Conservation (phyloP, 768 basidiomycete species). For the Xanthoconium stramineum region DNA sequence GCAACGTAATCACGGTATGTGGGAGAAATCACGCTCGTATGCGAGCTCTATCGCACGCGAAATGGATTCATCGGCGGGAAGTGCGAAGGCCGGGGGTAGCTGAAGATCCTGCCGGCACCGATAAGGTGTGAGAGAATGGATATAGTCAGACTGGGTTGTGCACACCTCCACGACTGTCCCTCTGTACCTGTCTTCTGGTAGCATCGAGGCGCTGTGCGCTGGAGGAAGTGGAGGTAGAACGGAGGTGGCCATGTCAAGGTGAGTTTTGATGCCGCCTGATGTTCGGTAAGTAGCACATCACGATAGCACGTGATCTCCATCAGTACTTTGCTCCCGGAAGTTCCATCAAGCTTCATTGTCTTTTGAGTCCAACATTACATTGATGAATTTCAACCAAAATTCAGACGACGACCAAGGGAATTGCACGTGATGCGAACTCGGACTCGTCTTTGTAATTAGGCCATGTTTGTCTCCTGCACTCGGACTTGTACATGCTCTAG, state of each 20-base stretch:
- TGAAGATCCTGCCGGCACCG: conserved; percentile 51
- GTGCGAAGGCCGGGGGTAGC: conserved; percentile 82
- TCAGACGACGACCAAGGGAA: no score
- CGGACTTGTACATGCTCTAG: no score
- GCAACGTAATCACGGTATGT: conserved; percentile 67
- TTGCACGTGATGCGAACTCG: no score
- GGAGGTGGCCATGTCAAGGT: neutral
- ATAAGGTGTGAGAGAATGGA: neutral
- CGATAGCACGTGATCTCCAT: conserved; percentile 2
- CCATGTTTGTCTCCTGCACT: no score
- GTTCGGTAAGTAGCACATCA: neutral
- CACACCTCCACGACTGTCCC: conserved; percentile 88
- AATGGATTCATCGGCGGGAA: conserved; percentile 69
- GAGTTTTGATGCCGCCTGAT: no score
- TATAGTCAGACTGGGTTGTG: neutral
- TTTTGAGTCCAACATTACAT: no score
- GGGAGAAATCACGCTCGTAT: conserved; percentile 92
- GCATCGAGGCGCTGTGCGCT: conserved; percentile 1
- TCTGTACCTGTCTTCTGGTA: conserved; percentile 58
- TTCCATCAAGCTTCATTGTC: no score
- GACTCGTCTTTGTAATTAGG: no score
- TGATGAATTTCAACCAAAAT: no score
- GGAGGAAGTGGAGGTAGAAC: neutral
- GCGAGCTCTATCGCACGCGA: conserved; percentile 79
- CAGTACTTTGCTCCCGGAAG: no score